A percentile compares a stretch with the other conserved stretches of the same genome.
These are phyloP conservation scores for Drosera capensis DNA, from an alignment of 148 eudicot species.

Conservation along the genomic window DNA sequence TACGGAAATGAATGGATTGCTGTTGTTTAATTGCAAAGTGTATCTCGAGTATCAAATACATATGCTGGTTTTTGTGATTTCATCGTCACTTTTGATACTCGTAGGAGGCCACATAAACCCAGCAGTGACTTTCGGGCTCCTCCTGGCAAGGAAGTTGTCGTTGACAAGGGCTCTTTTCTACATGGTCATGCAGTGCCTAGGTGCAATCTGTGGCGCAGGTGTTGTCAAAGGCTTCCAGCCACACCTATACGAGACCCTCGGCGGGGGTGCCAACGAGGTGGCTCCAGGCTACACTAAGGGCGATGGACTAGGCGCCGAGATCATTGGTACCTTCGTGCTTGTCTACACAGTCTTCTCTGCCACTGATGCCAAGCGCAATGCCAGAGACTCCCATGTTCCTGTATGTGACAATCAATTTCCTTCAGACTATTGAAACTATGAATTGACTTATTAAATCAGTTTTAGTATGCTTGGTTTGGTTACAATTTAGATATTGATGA, in stretches of 20 bases:
- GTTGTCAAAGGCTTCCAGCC: constrained; percentile 10
- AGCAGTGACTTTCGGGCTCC: constrained; percentile 12
- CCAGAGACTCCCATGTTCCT: constrained; percentile 74
- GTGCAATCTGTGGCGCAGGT: constrained; percentile 13
- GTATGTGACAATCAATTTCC: too few species aligned
- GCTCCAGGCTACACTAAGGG: constrained; percentile 12
- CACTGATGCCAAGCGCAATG: constrained; percentile 71
- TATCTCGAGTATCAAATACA: too few species aligned
- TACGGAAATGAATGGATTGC: background rate
- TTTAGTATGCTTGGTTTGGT: too few species aligned
- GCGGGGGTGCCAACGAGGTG: constrained; percentile 12
- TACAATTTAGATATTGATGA: too few species aligned
- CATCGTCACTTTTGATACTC: background rate
- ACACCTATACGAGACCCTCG: constrained; percentile 1
- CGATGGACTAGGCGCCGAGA: too few species aligned
- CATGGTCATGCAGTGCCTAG: constrained; percentile 16
- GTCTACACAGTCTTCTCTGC: constrained; percentile 84
- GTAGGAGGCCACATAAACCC: too few species aligned
- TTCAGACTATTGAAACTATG: too few species aligned
- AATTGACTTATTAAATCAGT: too few species aligned
- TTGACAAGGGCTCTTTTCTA: constrained; percentile 13
- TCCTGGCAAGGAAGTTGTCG: constrained; percentile 13
- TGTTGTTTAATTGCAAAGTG: too few species aligned
- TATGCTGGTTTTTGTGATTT: background rate
- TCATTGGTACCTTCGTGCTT: too few species aligned